Evolutionary conservation across 305 asterid species (phyloP), one percentile per base, ranked within the genome.

Genomic region (Ilex paraguariensis): DNA sequence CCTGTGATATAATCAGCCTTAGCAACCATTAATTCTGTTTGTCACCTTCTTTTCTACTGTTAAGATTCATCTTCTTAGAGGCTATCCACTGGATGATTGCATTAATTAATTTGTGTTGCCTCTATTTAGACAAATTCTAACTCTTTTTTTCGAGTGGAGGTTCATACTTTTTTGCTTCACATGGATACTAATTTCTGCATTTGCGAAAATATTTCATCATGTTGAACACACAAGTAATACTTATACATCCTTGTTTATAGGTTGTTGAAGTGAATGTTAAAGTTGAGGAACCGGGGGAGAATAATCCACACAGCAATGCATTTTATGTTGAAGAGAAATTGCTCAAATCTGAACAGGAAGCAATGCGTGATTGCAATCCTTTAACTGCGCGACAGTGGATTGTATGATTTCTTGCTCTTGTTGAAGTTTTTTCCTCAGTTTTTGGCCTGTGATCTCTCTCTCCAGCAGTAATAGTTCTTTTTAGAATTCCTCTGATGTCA

Each of bases 371-470:
- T 56, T 76, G 81, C 61, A 72, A 66, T 62, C 73, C 81, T 58
- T 54, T 54, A 54, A 57, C 81, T 46, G 81, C 81, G 33, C 67
- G 81, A 16, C 81, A 76, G 57, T 76, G 81, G 81, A 76, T 76
- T 68, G 81, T 76, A 65, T 68, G 66, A 31, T 54, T 39, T 33
- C 60, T 62, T 36, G 42, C 4, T 36, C 42, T 36, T 36, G 7
- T 5, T 36, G 9, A 36, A 36, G 9, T 36, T 36, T 36, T 21
- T 36, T 8, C 6, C 7, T 36, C 6, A 4, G 6, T 36, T 36
- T 36, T 36, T 36, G 42, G 42, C 9, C 9, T 36, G 42, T 36
- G 42, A 36, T 3, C 42, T 36, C 42, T 36, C 42, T 36, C 42
- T 36, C 42, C 42, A 2, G 42, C 4, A 2, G 42, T 36, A 8